phyloP scores from a whole-genome alignment of 1,139 yeast genomes.

The Kodamaea ohmeri region DNA sequence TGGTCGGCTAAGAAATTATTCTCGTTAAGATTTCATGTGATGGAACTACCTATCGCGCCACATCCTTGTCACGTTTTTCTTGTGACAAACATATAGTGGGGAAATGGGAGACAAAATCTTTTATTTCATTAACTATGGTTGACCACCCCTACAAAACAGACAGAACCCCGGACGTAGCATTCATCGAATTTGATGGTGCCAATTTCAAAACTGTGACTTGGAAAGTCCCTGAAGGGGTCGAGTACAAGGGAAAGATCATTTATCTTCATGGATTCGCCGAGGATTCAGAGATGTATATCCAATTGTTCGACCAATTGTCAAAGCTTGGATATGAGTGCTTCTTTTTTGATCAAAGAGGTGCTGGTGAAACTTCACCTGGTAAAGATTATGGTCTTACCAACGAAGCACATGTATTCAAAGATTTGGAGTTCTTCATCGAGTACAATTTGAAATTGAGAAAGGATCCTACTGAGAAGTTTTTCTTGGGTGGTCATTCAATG shows the following conservation, averaged over 20 bases:
- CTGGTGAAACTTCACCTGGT: slow-evolving; percentile 71
- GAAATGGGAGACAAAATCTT: slow-evolving; percentile 1
- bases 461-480: slow-evolving; percentile 41
- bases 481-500: slow-evolving; percentile 88
- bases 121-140: slow-evolving; percentile 7
- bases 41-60: too few relatives aligned
- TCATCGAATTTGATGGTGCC: slow-evolving; percentile 35
- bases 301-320: slow-evolving; percentile 58
- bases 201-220: slow-evolving; percentile 41
- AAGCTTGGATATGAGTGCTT: slow-evolving; percentile 68
- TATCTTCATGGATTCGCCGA: slow-evolving; percentile 86
- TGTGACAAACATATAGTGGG: background rate
- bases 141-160: slow-evolving; percentile 35
- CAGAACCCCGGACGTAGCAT: slow-evolving; percentile 30
- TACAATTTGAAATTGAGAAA: slow-evolving; percentile 25
- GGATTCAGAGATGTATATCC: slow-evolving; percentile 50
- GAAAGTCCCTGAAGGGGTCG: slow-evolving; percentile 35
- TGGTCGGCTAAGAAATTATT: background rate
- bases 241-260: slow-evolving; percentile 54
- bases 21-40: too few relatives aligned
- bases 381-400: slow-evolving; percentile 61
- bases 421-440: slow-evolving; percentile 63
- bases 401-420: slow-evolving; percentile 62
- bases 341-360: slow-evolving; percentile 85
- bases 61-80: background rate